Base-by-base conservation (phyloP, 371 early-diverging fungal species). In the Synchytrium microbalum region DNA sequence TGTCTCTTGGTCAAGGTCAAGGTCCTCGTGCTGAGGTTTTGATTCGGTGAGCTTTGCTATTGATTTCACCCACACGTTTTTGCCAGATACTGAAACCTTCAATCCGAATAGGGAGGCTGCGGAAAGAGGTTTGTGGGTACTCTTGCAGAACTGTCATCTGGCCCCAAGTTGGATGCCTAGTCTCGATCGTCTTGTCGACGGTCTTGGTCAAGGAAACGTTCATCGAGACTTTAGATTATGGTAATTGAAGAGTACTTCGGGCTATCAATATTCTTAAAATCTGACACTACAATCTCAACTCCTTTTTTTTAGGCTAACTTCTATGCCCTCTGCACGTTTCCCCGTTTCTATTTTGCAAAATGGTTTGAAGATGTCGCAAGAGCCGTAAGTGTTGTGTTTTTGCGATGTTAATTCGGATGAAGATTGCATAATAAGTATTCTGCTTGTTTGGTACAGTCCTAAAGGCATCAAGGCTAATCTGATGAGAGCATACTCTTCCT, bases 161-260 rank as follows among this genome's bases (percentile, higher is more conserved):
- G 73, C 79, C 14, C 84, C 84, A 1, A 77, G 77, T 14, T 83
- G 84, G 82, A 80, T 82, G 81, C 81, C 84, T 26, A 70, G 70
- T 0, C 69, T 82, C 1, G 84, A 82, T 59, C 64, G 78, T 27
- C 70, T 83, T 60, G 76, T 83, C 25, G 82, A 80, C 61, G 55
- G 67, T n/a, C 71, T 83, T 54, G 77, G 77, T 0, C 67, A 70
- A 27, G 83, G 81, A 63, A 79, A 79, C 60, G 83, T 83, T 3
- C 80, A 83, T 57, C 67, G 79, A 32, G 83, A 83, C 61, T 83
- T 78, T 65, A 62, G 83, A 27, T 67, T 83, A 25, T 83, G 83
- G 83, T 31, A 38, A 38, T 38, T 38, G 46, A 38, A 19, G 19
- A 38, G 46, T 19, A 19, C 19, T 38, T 38, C 10, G 5, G 19